Conservation (phyloP, 2,329 filamentous ascomycete species). For the Thelonectria olida region DNA sequence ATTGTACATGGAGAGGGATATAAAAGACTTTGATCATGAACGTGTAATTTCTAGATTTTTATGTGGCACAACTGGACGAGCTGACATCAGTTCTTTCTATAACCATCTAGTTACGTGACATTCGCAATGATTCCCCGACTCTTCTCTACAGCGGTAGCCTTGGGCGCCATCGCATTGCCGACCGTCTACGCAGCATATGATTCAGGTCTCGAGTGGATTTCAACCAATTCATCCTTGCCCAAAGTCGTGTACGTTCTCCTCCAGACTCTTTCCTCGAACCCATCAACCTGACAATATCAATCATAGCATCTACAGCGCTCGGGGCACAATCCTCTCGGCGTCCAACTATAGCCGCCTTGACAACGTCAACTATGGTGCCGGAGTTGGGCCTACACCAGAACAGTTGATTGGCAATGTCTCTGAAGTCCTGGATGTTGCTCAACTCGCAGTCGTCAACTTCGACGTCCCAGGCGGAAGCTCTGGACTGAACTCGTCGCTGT, state of each 20-base stretch:
- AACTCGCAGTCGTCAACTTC: conserved; percentile 42
- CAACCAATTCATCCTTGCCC: conserved; percentile 36
- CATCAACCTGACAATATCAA: conserved; percentile 14
- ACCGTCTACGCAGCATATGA: conserved; percentile 11
- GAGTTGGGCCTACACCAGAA: conserved; percentile 37
- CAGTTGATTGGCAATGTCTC: conserved; percentile 42
- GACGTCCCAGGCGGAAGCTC: conserved; percentile 39
- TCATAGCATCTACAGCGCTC: conserved; percentile 29
- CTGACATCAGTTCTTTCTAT: not conserved
- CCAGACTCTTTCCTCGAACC: not conserved
- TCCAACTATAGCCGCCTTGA: conserved; percentile 47
- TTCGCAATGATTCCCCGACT: not conserved
- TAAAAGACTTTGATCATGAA: too few species aligned
- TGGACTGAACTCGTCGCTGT: conserved; percentile 44
- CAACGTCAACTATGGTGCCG: conserved; percentile 44
- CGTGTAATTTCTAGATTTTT: not conserved
- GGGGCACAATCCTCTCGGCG: conserved; percentile 46
- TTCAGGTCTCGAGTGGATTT: conserved; percentile 36
- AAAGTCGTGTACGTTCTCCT: conserved; percentile 38
- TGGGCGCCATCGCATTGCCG: conserved; percentile 6
- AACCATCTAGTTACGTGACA: too few species aligned
- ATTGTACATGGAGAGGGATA: too few species aligned
- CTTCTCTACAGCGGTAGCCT: not conserved
- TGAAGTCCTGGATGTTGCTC: conserved; percentile 44
- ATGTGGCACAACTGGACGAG: not conserved